Evolutionary conservation across 2,329 filamentous ascomycete species (phyloP).

Genomic region (Colletotrichum gloeosporioides): DNA sequence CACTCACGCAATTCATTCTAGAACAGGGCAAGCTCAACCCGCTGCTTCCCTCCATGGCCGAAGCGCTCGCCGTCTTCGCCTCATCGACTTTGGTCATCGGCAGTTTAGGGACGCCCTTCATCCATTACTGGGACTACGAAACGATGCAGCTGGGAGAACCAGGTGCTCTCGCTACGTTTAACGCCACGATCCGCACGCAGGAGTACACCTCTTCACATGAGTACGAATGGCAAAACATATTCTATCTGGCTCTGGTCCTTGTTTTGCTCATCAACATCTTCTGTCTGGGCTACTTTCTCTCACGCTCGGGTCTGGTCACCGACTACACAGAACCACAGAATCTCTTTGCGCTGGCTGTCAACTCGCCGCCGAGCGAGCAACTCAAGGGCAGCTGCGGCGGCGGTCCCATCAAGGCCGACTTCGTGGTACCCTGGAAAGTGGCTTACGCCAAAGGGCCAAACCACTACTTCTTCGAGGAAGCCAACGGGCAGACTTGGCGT

Average conservation of each 20-base stretch:
- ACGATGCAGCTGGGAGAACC: conserved; percentile 44
- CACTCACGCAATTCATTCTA: conserved; percentile 62
- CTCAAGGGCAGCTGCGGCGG: conserved; percentile 44
- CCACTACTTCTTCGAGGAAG: conserved; percentile 50
- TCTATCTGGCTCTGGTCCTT: conserved; percentile 69
- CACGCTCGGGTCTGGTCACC: conserved; percentile 66
- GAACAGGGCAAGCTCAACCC: conserved; percentile 45
- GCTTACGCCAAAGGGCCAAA: conserved; percentile 41
- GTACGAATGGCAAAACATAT: conserved; percentile 65
- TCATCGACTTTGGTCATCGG: conserved; percentile 70
- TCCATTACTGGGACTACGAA: conserved; percentile 58
- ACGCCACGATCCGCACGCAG: conserved; percentile 66
- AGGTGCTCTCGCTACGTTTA: conserved; percentile 62
- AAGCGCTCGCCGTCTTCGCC: conserved; percentile 74
- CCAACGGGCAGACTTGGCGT: conserved; percentile 28
- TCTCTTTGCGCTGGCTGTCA: conserved; percentile 74
- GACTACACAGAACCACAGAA: conserved; percentile 83
- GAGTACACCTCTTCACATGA: conserved; percentile 74
- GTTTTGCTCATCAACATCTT: conserved; percentile 72
- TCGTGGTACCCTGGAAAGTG: conserved; percentile 48
- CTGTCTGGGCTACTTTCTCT: conserved; percentile 66
- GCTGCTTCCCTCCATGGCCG: conserved; percentile 70
- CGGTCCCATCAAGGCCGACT: conserved; percentile 37
- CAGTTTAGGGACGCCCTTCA: conserved; percentile 64
- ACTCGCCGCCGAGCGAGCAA: conserved; percentile 48